A percentile compares a stretch with the other conserved stretches of the same genome.
phyloP scores from a whole-genome alignment of 495 filamentous ascomycete genomes.

The Lasiosphaeria hispida region DNA sequence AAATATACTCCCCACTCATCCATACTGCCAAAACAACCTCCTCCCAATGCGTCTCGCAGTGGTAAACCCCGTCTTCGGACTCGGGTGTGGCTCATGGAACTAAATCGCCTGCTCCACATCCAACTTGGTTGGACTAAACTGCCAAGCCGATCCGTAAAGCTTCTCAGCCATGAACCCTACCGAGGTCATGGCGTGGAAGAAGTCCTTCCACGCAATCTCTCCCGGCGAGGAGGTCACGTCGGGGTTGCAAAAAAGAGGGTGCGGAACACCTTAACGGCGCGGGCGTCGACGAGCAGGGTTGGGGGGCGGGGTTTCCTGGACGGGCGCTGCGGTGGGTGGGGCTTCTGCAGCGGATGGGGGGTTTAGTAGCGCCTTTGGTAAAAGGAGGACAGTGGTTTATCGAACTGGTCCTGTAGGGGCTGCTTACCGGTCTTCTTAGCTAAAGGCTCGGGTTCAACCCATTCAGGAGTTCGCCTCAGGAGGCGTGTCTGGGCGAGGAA shows the following conservation, averaged over 20 bases:
- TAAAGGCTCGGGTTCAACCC: too few species aligned
- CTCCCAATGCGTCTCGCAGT: constrained; percentile 2
- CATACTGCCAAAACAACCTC: background rate
- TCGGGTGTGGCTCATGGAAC: constrained; percentile 47
- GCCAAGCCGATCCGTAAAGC: constrained; percentile 51
- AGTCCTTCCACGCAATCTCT: constrained; percentile 49
- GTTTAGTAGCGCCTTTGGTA: too few species aligned
- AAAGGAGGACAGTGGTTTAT: too few species aligned
- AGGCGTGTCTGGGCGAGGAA: too few species aligned
- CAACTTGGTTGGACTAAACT: constrained; percentile 37
- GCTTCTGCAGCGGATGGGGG: too few species aligned
- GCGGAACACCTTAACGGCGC: constrained; percentile 7
- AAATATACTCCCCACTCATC: constrained; percentile 4
- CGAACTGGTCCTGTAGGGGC: too few species aligned
- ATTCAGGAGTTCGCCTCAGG: too few species aligned
- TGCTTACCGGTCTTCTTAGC: too few species aligned
- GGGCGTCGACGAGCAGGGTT: background rate
- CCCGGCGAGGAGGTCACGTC: constrained; percentile 9
- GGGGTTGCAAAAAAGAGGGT: constrained; percentile 3
- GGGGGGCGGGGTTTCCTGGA: too few species aligned
- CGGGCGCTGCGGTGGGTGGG: too few species aligned
- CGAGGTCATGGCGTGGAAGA: constrained; percentile 47
- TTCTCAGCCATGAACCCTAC: constrained; percentile 44
- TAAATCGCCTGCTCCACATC: constrained; percentile 38
- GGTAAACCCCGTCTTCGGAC: background rate